These are phyloP conservation scores for Reutealis trisperma DNA, from an alignment of 345 rosid genomes.

Conservation along the genomic window DNA sequence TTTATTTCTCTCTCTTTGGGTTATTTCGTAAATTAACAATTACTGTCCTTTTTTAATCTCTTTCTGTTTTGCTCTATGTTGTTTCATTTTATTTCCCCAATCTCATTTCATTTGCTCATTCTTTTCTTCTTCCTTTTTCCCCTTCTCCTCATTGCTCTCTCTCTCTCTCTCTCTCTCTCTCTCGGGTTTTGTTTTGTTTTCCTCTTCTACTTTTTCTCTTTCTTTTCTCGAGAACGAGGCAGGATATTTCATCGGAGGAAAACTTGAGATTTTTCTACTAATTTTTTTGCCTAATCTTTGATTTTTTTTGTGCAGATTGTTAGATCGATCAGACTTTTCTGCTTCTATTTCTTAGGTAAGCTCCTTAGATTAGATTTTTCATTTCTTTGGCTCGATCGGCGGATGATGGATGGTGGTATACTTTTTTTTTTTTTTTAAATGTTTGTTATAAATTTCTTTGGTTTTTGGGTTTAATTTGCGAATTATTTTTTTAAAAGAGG, in stretches of 20 bases:
- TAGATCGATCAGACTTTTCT: conserved; percentile 32
- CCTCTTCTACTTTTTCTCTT: conserved; percentile 17
- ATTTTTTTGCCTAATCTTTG: background rate
- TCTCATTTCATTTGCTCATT: conserved; percentile 3
- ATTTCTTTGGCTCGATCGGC: conserved; percentile 28
- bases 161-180: background rate
- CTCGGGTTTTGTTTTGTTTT: conserved; percentile 16
- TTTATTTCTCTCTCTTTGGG: conserved; percentile 23
- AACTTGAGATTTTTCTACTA: background rate
- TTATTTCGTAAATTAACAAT: conserved; percentile 26
- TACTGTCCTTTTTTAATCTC: conserved; percentile 25
- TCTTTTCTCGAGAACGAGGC: conserved; percentile 27
- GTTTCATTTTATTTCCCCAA: conserved; percentile 5
- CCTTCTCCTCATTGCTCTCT: too few species aligned
- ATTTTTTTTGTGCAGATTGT: conserved; percentile 14
- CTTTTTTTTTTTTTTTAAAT: background rate
- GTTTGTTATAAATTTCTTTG: background rate
- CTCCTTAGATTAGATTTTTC: conserved; percentile 9
- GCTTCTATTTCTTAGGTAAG: conserved; percentile 33
- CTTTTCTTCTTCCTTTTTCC: background rate
- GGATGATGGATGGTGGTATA: conserved; percentile 8
- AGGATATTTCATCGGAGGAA: conserved; percentile 1
- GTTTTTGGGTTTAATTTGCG: conserved; percentile 19
- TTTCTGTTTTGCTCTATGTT: background rate
- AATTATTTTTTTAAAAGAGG: background rate